Conservation (phyloP, 2,329 filamentous ascomycete species). For the Botrytis galanthina region DNA sequence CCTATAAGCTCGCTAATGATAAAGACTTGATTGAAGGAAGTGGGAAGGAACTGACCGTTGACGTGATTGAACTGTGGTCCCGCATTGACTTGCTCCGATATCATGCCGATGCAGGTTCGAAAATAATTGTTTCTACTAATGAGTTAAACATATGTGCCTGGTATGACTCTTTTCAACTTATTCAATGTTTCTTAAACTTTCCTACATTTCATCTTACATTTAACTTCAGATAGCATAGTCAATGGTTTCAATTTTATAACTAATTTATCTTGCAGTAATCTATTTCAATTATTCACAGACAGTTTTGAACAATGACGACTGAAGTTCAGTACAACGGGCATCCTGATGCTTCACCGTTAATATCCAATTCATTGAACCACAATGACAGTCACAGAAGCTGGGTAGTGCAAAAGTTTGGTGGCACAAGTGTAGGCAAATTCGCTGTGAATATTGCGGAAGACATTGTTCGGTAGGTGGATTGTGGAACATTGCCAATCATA, state of each 20-base stretch:
- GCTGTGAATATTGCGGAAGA: slow-evolving; percentile 70
- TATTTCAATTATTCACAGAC: slow-evolving; percentile 8
- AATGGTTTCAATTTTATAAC: slow-evolving; percentile 23
- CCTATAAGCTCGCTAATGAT: background rate
- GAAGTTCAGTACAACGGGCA: slow-evolving; percentile 25
- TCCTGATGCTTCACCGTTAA: slow-evolving; percentile 23
- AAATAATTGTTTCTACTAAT: slow-evolving; percentile 15
- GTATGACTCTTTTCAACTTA: slow-evolving; percentile 18
- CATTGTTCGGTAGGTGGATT: slow-evolving; percentile 58
- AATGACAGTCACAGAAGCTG: slow-evolving; percentile 50
- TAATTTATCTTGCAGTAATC: slow-evolving; percentile 11
- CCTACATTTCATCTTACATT: background rate
- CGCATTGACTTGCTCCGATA: slow-evolving; percentile 17
- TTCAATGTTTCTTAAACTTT: background rate
- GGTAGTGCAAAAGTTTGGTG: slow-evolving; percentile 94
- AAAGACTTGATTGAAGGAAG: slow-evolving; percentile 2
- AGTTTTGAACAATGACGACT: slow-evolving; percentile 29
- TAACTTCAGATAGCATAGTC: background rate
- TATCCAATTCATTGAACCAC: slow-evolving; percentile 24
- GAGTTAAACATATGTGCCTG: background rate
- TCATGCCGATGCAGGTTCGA: slow-evolving; percentile 14
- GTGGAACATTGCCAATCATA: slow-evolving; percentile 12
- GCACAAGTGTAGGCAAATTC: slow-evolving; percentile 94
- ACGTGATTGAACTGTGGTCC: slow-evolving; percentile 3
- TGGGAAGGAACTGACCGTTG: background rate